A percentile compares a stretch with the other conserved stretches of the same genome.
These are phyloP conservation scores for Malus orientalis DNA, from an alignment of 306 rosid species.

Conservation along the genomic window DNA sequence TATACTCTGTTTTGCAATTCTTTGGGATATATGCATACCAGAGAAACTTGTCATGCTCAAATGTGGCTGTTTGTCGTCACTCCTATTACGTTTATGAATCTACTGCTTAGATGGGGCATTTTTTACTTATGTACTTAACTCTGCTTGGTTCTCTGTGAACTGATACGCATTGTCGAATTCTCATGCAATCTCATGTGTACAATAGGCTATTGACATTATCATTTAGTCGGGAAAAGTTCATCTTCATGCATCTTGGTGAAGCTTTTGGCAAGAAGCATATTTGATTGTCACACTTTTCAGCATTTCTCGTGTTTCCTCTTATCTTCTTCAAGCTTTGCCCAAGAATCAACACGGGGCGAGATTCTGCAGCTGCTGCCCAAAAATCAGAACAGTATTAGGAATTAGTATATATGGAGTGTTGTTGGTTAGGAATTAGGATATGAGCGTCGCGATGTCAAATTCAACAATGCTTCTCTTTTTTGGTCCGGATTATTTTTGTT, in stretches of 20 bases:
- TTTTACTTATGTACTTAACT: not conserved
- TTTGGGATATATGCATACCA: not conserved
- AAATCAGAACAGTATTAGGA: not conserved
- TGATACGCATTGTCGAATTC: not conserved
- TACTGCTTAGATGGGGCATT: not conserved
- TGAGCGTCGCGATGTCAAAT: not conserved
- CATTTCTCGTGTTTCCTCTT: not conserved
- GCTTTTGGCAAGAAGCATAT: not conserved
- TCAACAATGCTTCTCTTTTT: not conserved
- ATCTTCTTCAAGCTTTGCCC: not conserved
- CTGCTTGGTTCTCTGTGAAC: not conserved
- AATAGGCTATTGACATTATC: not conserved
- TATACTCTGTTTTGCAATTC: not conserved
- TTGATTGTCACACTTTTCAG: not conserved
- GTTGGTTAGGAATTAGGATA: not conserved
- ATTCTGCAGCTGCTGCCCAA: conserved; percentile 1
- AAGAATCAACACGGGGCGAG: not conserved
- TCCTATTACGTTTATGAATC: not conserved
- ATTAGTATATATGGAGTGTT: not conserved
- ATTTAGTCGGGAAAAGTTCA: not conserved
- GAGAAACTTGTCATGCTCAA: not conserved
- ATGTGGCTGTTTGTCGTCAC: not conserved
- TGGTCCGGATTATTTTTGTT: not conserved
- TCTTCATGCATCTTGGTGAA: not conserved
- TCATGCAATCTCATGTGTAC: not conserved